Conservation (phyloP, 495 filamentous ascomycete species). For the Xylaria grammica region DNA sequence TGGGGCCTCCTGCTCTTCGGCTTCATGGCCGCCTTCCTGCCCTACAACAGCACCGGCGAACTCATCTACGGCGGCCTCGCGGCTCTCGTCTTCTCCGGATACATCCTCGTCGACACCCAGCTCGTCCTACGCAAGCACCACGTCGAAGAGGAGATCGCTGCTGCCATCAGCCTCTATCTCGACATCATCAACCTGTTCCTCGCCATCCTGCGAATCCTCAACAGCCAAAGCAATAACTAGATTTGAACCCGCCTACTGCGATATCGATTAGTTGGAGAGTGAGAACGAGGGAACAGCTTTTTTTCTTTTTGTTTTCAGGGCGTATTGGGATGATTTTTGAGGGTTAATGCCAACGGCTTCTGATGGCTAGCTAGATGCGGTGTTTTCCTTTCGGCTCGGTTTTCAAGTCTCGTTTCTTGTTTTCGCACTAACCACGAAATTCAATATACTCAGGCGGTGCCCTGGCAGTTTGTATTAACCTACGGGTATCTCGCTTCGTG, state of each 20-base stretch:
- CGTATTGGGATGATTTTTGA: constrained; percentile 1
- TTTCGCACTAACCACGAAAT: neutral
- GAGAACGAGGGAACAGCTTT: neutral
- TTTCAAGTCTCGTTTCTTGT: neutral
- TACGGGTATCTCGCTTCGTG: neutral
- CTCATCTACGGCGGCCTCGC: constrained; percentile 80
- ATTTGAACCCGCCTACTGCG: neutral
- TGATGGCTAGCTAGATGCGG: neutral
- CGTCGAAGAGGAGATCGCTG: constrained; percentile 98
- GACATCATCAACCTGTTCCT: constrained; percentile 98
- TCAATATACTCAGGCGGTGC: neutral
- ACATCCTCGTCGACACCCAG: constrained; percentile 96
- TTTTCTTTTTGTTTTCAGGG: neutral
- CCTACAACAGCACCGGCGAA: constrained; percentile 75
- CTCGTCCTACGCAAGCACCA: constrained; percentile 93
- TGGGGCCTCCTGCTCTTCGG: constrained; percentile 93
- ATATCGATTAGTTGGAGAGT: neutral
- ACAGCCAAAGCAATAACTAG: constrained; percentile 86
- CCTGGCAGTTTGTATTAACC: neutral
- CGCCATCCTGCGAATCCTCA: constrained; percentile 87
- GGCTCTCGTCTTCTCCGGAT: constrained; percentile 88
- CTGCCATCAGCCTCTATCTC: constrained; percentile 91
- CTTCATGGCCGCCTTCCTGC: constrained; percentile 87
- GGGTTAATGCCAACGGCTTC: neutral
- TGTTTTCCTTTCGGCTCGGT: neutral